Conservation (phyloP, 2,329 filamentous ascomycete genomes). For the Tolypocladium ophioglossoides region DNA sequence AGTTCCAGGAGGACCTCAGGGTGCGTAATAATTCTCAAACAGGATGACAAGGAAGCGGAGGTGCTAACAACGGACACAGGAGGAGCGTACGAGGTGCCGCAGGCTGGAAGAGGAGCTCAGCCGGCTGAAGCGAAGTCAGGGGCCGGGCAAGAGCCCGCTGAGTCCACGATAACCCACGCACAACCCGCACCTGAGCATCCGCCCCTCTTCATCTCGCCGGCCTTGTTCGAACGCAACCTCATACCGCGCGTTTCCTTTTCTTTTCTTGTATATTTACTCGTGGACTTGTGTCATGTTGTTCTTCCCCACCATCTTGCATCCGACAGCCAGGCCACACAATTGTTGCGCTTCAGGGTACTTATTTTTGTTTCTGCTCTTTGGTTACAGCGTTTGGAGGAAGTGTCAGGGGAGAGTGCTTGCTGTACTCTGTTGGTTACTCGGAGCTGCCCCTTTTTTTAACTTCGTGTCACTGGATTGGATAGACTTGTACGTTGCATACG, state of each 20-base stretch:
- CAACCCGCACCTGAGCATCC: neutral
- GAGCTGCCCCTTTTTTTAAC: neutral
- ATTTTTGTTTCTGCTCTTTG: neutral
- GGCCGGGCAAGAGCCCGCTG: constrained; percentile 30
- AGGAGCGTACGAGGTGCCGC: constrained; percentile 36
- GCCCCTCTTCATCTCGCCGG: neutral
- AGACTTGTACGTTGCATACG: neutral
- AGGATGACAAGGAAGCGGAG: neutral
- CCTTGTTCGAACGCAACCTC: neutral
- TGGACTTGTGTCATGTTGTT: neutral
- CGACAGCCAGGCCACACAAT: neutral
- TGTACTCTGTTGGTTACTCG: neutral
- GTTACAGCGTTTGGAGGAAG: neutral
- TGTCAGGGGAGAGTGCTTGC: no score
- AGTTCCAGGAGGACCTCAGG: constrained; percentile 43
- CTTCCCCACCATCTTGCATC: neutral
- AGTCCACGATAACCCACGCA: constrained; percentile 21
- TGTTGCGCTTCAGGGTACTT: neutral
- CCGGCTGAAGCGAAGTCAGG: constrained; percentile 30
- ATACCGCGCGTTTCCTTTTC: neutral
- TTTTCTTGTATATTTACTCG: neutral
- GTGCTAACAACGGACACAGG: constrained; percentile 26
- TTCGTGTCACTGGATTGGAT: neutral
- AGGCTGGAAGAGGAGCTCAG: constrained; percentile 41
- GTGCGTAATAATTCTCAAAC: constrained; percentile 20